phyloP scores from a whole-genome alignment of 73 alveolate genomes.

The Paramecium octaurelia region DNA sequence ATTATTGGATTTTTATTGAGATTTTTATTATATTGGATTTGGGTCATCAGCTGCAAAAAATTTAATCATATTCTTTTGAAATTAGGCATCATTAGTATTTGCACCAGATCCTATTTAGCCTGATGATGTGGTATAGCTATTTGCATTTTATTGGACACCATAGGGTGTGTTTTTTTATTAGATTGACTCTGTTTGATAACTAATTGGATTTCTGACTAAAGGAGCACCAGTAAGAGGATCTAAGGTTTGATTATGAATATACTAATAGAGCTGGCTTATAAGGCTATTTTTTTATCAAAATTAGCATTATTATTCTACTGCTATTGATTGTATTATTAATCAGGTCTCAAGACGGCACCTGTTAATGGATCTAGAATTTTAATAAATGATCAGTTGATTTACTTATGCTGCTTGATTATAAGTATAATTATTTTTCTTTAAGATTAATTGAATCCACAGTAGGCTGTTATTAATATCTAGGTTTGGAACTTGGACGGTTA shows the following conservation, averaged over 20 bases:
- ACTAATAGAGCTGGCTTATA: not conserved
- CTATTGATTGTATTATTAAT: not conserved
- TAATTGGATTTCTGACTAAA: conserved; percentile 19
- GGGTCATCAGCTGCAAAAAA: conserved; percentile 50
- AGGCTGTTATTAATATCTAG: not conserved
- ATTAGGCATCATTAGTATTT: not conserved
- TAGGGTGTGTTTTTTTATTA: not conserved
- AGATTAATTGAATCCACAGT: not conserved
- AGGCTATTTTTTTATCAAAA: not conserved
- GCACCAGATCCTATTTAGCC: not conserved
- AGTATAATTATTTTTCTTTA: not conserved
- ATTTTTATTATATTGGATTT: not conserved
- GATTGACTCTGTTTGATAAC: not conserved
- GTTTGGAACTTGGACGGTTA: conserved; percentile 18
- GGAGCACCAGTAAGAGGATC: conserved; percentile 53
- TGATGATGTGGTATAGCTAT: not conserved
- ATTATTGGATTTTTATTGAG: not conserved
- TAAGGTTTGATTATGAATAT: not conserved
- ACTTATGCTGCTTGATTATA: not conserved
- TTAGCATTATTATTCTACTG: not conserved
- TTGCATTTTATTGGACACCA: not conserved
- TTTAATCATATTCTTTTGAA: not conserved
- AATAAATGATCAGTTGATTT: not conserved
- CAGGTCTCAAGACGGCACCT: not conserved
- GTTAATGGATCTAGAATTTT: not conserved